Evolutionary conservation across 345 rosid genomes (phyloP), one percentile per base, ranked within the genome.

Genomic region (Ceriops zippeliana): DNA sequence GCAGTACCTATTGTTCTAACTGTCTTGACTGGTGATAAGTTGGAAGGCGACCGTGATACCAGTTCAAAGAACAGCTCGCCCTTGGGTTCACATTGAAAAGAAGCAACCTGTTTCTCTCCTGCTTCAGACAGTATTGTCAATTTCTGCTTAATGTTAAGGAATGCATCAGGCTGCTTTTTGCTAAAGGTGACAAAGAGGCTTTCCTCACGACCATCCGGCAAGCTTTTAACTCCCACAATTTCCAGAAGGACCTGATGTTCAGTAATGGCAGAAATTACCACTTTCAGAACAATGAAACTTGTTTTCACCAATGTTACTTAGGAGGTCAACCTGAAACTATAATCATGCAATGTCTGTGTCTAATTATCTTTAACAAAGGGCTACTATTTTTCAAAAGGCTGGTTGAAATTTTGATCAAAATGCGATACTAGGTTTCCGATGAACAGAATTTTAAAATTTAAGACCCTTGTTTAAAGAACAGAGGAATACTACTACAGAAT

Each of bases 31-130:
- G 79, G 32, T 10, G 75, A 81, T 75, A 84, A 66, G 61, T 70
- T 83, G 59, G 90, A 88, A 66, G 86, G 69, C 66, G 86, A 78
- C 65, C 79, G 72, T 38, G 90, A 84, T 67, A 83, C 73, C 24
- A 96, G 90, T 71, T 91, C 90, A 69, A 96, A 87, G 59, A 81
- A 77, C 63, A 96, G 81, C 70, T 95, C 85, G 63, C 98, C 99
- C 27, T 67, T 79, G 5, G 93, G 87, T 52, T 95, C 93, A 83
- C 99, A 90, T 27, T 78, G 87, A 76, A 95, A 88, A 3, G 84
- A 77, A 72, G 90, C 87, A 70, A 87, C 85, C 72, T 85, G 86
- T 83, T 90, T 91, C 76, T 77, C 76, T 49, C 83, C 78, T 13
- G 91, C 77, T 78, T 85, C 83, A 2, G 96, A 90, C 17, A 77